Percentiles rank a stretch among this genome's conserved stretches.
phyloP scores from a whole-genome alignment of 169 alveolate genomes.

The Plasmodium fragile region DNA sequence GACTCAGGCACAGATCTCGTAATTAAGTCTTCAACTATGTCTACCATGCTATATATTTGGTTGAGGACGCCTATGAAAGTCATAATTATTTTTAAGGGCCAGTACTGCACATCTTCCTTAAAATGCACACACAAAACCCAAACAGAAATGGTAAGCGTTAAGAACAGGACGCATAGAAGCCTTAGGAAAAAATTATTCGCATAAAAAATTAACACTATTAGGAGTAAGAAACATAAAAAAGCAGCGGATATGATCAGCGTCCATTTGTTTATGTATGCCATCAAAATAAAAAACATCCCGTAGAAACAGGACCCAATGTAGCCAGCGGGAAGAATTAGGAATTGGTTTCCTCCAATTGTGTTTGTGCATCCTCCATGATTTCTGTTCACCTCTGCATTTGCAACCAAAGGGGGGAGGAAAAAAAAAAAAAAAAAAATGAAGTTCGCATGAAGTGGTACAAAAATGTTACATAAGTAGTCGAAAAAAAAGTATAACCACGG shows the following conservation, averaged over 20 bases:
- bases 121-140: conserved; percentile 74
- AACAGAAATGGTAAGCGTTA: conserved; percentile 54
- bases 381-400: conserved; percentile 79
- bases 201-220: conserved; percentile 77
- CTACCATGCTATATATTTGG: conserved; percentile 80
- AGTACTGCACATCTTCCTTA: conserved; percentile 75
- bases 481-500: background rate
- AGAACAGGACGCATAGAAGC: conserved; percentile 76
- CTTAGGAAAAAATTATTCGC: conserved; percentile 80
- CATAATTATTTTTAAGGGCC: conserved; percentile 82
- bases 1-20: conserved; percentile 80
- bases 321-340: conserved; percentile 84
- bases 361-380: conserved; percentile 83
- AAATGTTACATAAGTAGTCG: background rate
- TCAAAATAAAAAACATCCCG: conserved; percentile 80
- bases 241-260: conserved; percentile 78
- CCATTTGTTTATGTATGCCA: conserved; percentile 81
- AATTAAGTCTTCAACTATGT: conserved; percentile 81
- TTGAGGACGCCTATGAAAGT: conserved; percentile 81
- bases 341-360: conserved; percentile 80
- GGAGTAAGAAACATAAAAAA: conserved; percentile 78
- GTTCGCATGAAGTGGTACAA: background rate
- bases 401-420: background rate
- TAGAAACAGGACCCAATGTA: conserved; percentile 83
- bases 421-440: background rate